Conservation (phyloP, 495 filamentous ascomycete species). For the Apodospora peruviana region DNA sequence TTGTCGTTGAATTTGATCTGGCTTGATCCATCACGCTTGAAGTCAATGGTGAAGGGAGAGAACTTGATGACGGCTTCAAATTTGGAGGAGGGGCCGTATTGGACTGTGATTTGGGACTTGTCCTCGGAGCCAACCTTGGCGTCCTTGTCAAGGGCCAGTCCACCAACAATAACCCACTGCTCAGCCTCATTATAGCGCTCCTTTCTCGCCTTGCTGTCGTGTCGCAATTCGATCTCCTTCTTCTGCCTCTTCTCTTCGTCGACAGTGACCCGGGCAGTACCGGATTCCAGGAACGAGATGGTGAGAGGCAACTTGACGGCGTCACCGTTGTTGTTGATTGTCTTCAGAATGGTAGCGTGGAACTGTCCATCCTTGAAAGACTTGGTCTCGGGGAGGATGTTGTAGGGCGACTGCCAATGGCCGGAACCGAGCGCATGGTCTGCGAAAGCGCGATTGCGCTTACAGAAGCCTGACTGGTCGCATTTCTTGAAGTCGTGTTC, state of each 20-base stretch:
- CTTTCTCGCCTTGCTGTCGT: constrained; percentile 78
- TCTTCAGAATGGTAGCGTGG: constrained; percentile 73
- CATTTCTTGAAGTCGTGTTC: constrained; percentile 96
- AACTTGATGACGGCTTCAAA: constrained; percentile 80
- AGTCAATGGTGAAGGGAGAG: constrained; percentile 76
- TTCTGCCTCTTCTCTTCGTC: constrained; percentile 88
- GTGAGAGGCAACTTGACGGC: constrained; percentile 74
- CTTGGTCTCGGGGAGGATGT: constrained; percentile 63
- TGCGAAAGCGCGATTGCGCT: constrained; percentile 84
- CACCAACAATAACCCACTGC: constrained; percentile 81
- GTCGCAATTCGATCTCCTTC: constrained; percentile 80
- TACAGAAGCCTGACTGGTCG: constrained; percentile 91
- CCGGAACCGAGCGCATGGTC: constrained; percentile 62
- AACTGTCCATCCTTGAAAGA: constrained; percentile 75
- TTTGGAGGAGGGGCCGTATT: constrained; percentile 69
- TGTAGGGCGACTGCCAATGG: constrained; percentile 77
- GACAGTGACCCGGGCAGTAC: constrained; percentile 75
- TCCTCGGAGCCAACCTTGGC: constrained; percentile 55
- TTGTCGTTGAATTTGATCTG: constrained; percentile 85
- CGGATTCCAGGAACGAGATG: constrained; percentile 83
- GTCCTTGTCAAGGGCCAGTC: constrained; percentile 60
- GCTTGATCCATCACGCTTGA: constrained; percentile 73
- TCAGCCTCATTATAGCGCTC: constrained; percentile 89
- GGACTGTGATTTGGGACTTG: constrained; percentile 63
- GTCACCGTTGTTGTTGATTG: constrained; percentile 50